Base-by-base conservation (phyloP, 1,284 basidiomycete genomes). In the Pseudozyma thailandica region DNA sequence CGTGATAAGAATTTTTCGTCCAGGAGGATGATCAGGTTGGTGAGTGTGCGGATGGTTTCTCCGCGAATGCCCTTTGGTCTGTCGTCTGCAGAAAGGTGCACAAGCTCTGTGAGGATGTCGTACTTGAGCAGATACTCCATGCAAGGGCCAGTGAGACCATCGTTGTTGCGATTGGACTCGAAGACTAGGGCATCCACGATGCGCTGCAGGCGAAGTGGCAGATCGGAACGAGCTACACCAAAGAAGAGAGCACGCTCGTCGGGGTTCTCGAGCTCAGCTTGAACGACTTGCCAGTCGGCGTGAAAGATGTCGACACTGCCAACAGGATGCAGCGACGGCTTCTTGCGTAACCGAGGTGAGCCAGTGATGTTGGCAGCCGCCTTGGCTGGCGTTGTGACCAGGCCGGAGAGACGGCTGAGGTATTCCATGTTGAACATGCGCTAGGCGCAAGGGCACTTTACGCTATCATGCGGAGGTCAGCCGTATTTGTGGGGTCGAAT, bases 61-160 rank as follows among this genome's bases (percentile, higher is more conserved):
- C 68, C 75, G 25, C 74, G 62, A 12, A 76, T 61, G n/a, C 82
- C 82, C 7, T 66, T 54, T 8, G 80, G 81, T 18, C 72, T 59
- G 51, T 83, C 78, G 21, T 73, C 69, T 9, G 74, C 63, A 9
- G 74, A 70, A n/a, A 81, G 69, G 26, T 71, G 56, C 25, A 83
- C 80, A 16, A 83, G 72, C 41, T 63, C 50, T 8, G 63, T 72
- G 23, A 80, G 62, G 7, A 80, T 65, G 87, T 75, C 89, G 77
- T 94, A 91, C 85, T 94, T 92, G 47, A 98, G 85, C 27, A 96
- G 86, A 83, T 92, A 93, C 83, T 97, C 95, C 64, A 96, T 85
- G 80, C 93, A 95, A 16, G 88, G 89, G 21, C 93, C 93, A 2
- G 73, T 64, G 61, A 72, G 58, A 61, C 91, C 92, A 84, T 92